Evolutionary conservation across 1,139 yeast species (phyloP), one percentile per base, ranked within the genome.

Genomic region (Yarrowia galli): DNA sequence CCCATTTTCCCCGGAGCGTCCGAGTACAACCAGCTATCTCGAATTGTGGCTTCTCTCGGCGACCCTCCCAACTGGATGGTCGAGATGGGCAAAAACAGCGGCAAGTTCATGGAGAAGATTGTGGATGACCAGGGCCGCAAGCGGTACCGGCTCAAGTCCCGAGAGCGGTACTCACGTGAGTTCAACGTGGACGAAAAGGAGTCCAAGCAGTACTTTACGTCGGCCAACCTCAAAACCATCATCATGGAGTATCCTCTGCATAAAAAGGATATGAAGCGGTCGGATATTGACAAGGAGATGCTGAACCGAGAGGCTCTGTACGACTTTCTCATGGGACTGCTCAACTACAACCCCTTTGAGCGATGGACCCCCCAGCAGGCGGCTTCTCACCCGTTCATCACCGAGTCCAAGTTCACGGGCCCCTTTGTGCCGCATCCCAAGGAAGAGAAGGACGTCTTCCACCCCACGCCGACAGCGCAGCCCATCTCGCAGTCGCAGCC

Each of bases 361-460:
- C 84, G 99, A 73, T 89, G 97, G 88, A 92, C 98, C 0, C 99
- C 99, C 13, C 97, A 92, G 73, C 98, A 95, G 77, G 99, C 98
- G 0, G 82, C 89, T 28, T 82, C 87, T 78, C 99, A 96, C 79
- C 98, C 98, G 0, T 95, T 96, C 77, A 86, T 95, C 23, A 89
- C 89, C 12, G 79, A 77, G 53, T 70, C 74, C 56, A 74, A 73
- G 71, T 78, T 74, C 67, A 71, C 72, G 10, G 78, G 77, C 3
- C 81, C 80, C n/a, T 79, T 73, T 71, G 77, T 76, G 40, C 78
- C 79, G 13, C 68, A 70, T 49, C 64, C 67, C 36, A 56, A 65
- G 9, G 54, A 68, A n/a, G 71, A 67, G 53, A 28, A 67, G 60
- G 46, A 64, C 51, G 63, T 40, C 46, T 48, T 68, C 67, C 43